A percentile compares a stretch with the other conserved stretches of the same genome.
phyloP scores from a whole-genome alignment of 345 rosid species.

The Trapa bicornis region DNA sequence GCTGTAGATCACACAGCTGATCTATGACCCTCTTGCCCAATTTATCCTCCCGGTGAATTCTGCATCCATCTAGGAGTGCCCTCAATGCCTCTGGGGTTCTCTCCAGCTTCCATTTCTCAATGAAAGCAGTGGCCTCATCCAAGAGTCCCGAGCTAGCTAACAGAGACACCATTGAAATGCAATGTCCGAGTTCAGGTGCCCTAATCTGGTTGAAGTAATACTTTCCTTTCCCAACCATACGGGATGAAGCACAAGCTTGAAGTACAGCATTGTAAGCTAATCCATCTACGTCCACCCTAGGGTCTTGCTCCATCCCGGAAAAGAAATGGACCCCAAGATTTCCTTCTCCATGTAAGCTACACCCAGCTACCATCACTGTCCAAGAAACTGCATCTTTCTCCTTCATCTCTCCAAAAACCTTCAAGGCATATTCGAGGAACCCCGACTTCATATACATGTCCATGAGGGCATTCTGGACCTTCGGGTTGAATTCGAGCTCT shows the following conservation, averaged over 20 bases:
- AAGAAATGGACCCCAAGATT: slow-evolving; percentile 26
- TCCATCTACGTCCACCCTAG: slow-evolving; percentile 20
- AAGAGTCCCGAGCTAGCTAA: slow-evolving; percentile 32
- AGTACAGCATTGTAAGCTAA: slow-evolving; percentile 27
- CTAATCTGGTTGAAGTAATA: slow-evolving; percentile 25
- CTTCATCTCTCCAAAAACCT: slow-evolving; percentile 22
- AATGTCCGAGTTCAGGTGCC: slow-evolving; percentile 22
- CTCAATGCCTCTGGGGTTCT: slow-evolving; percentile 23
- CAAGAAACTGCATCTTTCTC: slow-evolving; percentile 33
- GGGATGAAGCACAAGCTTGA: slow-evolving; percentile 34
- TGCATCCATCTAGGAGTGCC: slow-evolving; percentile 39
- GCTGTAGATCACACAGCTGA: slow-evolving; percentile 34
- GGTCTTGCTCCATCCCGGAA: slow-evolving; percentile 22
- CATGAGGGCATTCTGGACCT: slow-evolving; percentile 31
- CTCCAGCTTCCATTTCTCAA: slow-evolving; percentile 21
- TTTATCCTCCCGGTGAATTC: slow-evolving; percentile 22
- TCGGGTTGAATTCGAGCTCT: slow-evolving; percentile 17
- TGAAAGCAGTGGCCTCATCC: slow-evolving; percentile 27
- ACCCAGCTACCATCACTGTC: slow-evolving; percentile 41
- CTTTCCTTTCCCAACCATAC: slow-evolving; percentile 28
- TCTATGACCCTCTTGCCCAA: slow-evolving; percentile 29
- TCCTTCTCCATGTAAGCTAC: slow-evolving; percentile 38
- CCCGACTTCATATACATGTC: slow-evolving; percentile 49
- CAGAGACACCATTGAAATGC: slow-evolving; percentile 32
- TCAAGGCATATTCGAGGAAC: slow-evolving; percentile 22